Evolutionary conservation across 2,329 filamentous ascomycete genomes (phyloP).

Genomic region (Parasarocladium wereldwijsianum): DNA sequence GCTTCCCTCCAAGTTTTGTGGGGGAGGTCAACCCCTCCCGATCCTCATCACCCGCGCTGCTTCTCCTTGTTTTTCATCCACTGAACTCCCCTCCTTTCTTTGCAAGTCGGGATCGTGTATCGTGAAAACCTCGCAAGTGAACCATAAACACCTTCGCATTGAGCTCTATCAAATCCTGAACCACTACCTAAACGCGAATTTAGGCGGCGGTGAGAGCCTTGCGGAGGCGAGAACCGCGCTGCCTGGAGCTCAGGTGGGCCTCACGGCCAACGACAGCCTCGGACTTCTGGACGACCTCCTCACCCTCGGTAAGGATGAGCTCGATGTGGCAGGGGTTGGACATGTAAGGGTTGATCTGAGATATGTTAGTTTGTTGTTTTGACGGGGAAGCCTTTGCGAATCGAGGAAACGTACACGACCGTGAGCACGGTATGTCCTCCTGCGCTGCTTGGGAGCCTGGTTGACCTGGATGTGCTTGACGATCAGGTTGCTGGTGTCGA

Average conservation of each 20-base stretch:
- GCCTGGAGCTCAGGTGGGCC: slow-evolving; percentile 70
- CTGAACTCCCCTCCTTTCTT: slow-evolving; percentile 1
- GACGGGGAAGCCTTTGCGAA: not conserved
- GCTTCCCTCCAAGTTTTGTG: not conserved
- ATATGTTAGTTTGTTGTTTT: slow-evolving; percentile 12
- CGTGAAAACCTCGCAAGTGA: slow-evolving; percentile 1
- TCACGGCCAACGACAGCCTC: slow-evolving; percentile 64
- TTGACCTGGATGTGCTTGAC: slow-evolving; percentile 99
- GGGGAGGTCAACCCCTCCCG: not conserved
- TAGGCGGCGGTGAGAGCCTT: slow-evolving; percentile 53
- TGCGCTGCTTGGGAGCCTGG: slow-evolving; percentile 98
- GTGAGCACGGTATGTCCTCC: slow-evolving; percentile 99
- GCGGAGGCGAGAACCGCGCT: slow-evolving; percentile 62
- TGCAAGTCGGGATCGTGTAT: slow-evolving; percentile 1
- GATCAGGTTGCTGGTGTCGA: slow-evolving; percentile 92
- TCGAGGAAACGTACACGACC: slow-evolving; percentile 69
- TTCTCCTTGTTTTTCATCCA: not conserved
- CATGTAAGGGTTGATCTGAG: slow-evolving; percentile 99
- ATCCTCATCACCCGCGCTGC: not conserved
- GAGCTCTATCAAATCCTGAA: slow-evolving; percentile 7
- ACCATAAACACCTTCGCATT: slow-evolving; percentile 2
- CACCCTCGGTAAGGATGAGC: slow-evolving; percentile 95
- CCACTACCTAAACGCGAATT: slow-evolving; percentile 10
- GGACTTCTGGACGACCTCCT: slow-evolving; percentile 91
- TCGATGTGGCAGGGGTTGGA: slow-evolving; percentile 99